phyloP scores from a whole-genome alignment of 371 early-diverging fungal genomes.

The Capniomyces stellatus region DNA sequence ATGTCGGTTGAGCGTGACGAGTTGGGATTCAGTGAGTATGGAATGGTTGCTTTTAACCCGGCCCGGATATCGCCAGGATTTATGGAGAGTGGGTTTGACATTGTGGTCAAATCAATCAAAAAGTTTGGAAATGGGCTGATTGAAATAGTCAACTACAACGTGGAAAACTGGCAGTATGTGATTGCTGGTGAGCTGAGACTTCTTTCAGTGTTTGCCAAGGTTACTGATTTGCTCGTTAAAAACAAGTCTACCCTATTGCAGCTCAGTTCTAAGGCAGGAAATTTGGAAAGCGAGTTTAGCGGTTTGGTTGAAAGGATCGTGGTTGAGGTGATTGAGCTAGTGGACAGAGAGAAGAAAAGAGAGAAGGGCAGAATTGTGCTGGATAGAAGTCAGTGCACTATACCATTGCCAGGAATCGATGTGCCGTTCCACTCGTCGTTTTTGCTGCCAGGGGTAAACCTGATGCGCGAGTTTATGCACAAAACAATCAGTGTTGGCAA shows the following conservation, averaged over 20 bases:
- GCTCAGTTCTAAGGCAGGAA: neutral
- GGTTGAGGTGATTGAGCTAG: conserved; percentile 21
- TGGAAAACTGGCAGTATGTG: conserved; percentile 90
- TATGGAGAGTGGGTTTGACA: conserved; percentile 48
- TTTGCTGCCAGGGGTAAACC: conserved; percentile 68
- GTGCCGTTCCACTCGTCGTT: conserved; percentile 95
- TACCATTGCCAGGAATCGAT: conserved; percentile 85
- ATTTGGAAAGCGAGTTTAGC: neutral
- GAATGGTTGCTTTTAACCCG: conserved; percentile 90
- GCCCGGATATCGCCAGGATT: conserved; percentile 61
- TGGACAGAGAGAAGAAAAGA: conserved; percentile 30
- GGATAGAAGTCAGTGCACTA: conserved; percentile 76
- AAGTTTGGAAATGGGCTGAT: conserved; percentile 40
- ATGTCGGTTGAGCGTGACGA: conserved; percentile 73
- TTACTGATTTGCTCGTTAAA: neutral
- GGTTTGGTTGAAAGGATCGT: neutral
- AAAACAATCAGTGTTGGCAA: conserved; percentile 58
- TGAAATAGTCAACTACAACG: conserved; percentile 93
- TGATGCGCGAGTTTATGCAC: conserved; percentile 74
- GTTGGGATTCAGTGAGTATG: conserved; percentile 73
- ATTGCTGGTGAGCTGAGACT: conserved; percentile 60
- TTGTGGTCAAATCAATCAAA: conserved; percentile 60
- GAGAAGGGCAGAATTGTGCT: conserved; percentile 36
- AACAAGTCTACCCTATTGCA: neutral
- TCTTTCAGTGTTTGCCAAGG: neutral